Conservation (phyloP, 257 asterid species). For the Solanum pennellii region DNA sequence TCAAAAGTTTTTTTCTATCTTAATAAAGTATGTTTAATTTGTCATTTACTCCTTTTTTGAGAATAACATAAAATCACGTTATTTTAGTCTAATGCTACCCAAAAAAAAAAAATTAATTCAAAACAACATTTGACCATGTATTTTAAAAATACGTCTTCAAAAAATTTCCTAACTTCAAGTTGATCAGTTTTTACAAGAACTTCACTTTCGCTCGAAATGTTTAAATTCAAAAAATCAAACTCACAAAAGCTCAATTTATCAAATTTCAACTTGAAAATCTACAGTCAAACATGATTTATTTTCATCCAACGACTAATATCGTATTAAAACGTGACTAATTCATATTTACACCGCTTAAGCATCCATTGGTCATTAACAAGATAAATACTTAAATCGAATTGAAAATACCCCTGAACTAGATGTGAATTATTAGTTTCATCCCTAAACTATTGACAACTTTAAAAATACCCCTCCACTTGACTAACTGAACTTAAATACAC, state of each 20-base stretch:
- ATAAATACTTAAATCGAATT: too few relatives aligned
- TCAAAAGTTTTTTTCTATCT: not conserved
- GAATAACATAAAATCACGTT: not conserved
- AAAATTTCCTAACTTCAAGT: not conserved
- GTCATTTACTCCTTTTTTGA: not conserved
- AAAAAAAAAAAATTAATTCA: not conserved
- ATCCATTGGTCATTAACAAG: too few relatives aligned
- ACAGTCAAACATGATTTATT: too few relatives aligned
- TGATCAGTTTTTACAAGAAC: not conserved
- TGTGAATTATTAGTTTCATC: too few relatives aligned
- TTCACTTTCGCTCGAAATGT: not conserved
- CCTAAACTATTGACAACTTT: too few relatives aligned
- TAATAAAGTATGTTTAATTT: not conserved
- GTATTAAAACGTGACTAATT: too few relatives aligned
- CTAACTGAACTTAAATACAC: too few relatives aligned
- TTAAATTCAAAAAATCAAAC: too few relatives aligned
- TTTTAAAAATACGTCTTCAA: not conserved
- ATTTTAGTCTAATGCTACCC: not conserved
- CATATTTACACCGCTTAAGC: too few relatives aligned
- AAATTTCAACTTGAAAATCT: not conserved
- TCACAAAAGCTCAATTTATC: not conserved
- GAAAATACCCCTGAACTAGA: too few relatives aligned
- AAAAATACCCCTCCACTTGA: too few relatives aligned
- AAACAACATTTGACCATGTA: not conserved
- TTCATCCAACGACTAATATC: too few relatives aligned